phyloP scores from a whole-genome alignment of 768 basidiomycete species.

The Boletus tylopilopsis region DNA sequence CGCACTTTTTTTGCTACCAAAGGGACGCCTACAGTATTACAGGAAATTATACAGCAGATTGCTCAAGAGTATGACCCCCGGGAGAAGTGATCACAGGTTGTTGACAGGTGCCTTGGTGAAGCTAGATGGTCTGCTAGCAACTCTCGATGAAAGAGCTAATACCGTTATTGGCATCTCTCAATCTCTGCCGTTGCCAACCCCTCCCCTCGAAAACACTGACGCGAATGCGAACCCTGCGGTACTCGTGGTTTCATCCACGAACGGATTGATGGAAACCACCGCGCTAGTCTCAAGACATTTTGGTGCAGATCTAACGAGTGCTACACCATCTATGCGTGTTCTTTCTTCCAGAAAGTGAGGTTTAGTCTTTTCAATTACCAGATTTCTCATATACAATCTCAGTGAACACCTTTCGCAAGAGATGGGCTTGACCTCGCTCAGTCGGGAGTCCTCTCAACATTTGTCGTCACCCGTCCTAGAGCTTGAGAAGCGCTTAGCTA shows the following conservation, averaged over 20 bases:
- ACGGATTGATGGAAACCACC: conserved; percentile 1
- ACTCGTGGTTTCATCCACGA: neutral
- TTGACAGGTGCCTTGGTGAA: conserved; percentile 78
- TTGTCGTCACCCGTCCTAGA: conserved; percentile 62
- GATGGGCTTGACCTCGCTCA: conserved; percentile 51
- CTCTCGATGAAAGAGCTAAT: conserved; percentile 56
- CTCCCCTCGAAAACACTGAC: neutral
- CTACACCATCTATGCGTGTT: conserved; percentile 48
- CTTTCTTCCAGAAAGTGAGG: conserved; percentile 57
- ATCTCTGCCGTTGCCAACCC: neutral
- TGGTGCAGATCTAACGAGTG: conserved; percentile 36
- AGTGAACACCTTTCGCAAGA: conserved; percentile 63
- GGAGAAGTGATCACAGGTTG: conserved; percentile 81
- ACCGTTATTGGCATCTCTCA: conserved; percentile 23
- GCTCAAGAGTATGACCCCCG: conserved; percentile 81
- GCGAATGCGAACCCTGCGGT: neutral
- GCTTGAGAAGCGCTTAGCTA: conserved; percentile 75
- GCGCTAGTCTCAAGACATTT: conserved; percentile 22
- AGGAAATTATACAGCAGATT: conserved; percentile 83
- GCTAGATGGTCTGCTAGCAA: conserved; percentile 67
- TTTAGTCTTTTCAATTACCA: neutral
- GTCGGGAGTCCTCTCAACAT: conserved; percentile 48
- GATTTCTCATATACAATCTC: conserved; percentile 8
- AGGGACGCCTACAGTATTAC: conserved; percentile 84
- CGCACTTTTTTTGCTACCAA: conserved; percentile 82